Evolutionary conservation across 441 rosid species (phyloP).

Genomic region (Eruca vesicaria): DNA sequence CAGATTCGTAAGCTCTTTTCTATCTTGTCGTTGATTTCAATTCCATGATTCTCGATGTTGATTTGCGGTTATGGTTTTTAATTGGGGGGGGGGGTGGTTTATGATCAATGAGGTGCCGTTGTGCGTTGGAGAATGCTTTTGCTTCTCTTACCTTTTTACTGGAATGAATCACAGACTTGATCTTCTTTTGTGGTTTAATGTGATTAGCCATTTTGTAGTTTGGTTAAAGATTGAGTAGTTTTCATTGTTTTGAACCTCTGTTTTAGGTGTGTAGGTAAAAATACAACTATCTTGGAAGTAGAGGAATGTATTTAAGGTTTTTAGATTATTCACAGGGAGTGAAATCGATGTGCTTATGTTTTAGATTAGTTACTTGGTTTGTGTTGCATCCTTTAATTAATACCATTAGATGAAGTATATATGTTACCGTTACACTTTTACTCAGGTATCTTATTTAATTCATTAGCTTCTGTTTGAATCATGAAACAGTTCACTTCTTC

Average conservation of each 20-base stretch:
- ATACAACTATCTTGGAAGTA: neutral
- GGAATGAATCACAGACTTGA: too few relatives aligned
- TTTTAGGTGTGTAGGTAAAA: neutral
- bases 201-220: too few relatives aligned
- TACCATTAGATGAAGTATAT: neutral
- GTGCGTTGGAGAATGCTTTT: constrained; percentile 32
- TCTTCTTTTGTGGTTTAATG: too few relatives aligned
- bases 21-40: neutral
- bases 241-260: neutral
- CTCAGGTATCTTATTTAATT: neutral
- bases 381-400: neutral
- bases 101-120: constrained; percentile 22
- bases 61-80: constrained; percentile 7
- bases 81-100: too few relatives aligned
- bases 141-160: too few relatives aligned
- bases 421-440: neutral
- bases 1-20: constrained; percentile 22
- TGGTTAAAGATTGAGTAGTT: too few relatives aligned
- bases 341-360: neutral
- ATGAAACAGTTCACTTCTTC: neutral
- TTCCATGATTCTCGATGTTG: neutral
- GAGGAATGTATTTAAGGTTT: neutral
- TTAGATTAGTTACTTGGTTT: constrained; percentile 5
- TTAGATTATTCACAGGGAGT: too few relatives aligned
- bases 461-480: neutral